phyloP scores from a whole-genome alignment of 2,329 filamentous ascomycete genomes.

The Cadophora luteo-olivacea region DNA sequence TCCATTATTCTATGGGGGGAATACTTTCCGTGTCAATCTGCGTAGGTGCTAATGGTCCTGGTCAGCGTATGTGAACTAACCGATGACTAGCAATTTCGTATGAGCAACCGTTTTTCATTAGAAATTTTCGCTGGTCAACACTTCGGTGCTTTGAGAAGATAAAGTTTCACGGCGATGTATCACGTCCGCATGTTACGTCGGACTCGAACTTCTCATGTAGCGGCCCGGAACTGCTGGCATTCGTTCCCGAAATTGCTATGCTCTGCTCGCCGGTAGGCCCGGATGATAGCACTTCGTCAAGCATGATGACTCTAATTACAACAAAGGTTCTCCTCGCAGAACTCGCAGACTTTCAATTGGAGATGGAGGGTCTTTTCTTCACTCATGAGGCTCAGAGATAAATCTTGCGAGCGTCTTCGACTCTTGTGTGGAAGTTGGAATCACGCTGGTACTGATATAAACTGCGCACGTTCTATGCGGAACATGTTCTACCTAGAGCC shows the following conservation, averaged over 20 bases:
- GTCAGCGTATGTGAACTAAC: not conserved
- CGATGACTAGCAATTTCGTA: not conserved
- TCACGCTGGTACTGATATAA: too few species aligned
- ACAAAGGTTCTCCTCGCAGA: slow-evolving; percentile 30
- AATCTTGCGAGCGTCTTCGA: not conserved
- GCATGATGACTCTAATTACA: slow-evolving; percentile 30
- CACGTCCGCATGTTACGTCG: not conserved
- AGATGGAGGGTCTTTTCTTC: slow-evolving; percentile 17
- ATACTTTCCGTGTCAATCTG: slow-evolving; percentile 42
- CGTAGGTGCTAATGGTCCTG: slow-evolving; percentile 20
- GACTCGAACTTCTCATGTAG: slow-evolving; percentile 27
- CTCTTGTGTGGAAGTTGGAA: not conserved
- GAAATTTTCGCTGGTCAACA: slow-evolving; percentile 34
- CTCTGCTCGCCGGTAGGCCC: slow-evolving; percentile 30
- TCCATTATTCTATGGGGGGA: slow-evolving; percentile 43
- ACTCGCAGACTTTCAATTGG: slow-evolving; percentile 30
- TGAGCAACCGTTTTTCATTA: slow-evolving; percentile 22
- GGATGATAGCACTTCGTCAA: slow-evolving; percentile 28
- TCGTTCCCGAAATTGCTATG: slow-evolving; percentile 23
- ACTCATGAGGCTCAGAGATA: not conserved
- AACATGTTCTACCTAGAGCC: too few species aligned
- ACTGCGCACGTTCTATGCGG: too few species aligned
- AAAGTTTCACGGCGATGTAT: slow-evolving; percentile 23
- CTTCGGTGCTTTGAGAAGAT: slow-evolving; percentile 26
- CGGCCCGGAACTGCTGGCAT: slow-evolving; percentile 29